Percentiles rank a stretch among this genome's conserved stretches.
Conservation (phyloP, 768 basidiomycete species). For the Lyophyllum atratum region DNA sequence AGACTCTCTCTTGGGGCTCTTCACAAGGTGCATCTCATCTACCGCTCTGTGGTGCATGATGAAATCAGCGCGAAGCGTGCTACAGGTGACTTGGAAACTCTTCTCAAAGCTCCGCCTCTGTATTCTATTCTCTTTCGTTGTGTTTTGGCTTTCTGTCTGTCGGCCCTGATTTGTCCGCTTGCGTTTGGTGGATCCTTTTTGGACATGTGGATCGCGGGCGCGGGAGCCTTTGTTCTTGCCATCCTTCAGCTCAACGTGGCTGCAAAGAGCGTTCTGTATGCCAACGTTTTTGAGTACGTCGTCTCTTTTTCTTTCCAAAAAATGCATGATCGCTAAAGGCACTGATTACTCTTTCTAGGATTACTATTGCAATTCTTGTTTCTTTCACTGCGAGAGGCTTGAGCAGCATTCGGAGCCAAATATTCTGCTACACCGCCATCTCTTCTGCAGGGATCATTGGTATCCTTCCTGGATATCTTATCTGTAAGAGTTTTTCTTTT, state of each 20-base stretch:
- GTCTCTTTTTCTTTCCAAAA: not conserved
- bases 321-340: not conserved
- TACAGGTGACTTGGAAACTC: slow-evolving; percentile 56
- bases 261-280: slow-evolving; percentile 76
- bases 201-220: slow-evolving; percentile 84
- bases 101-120: slow-evolving; percentile 65
- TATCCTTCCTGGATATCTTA: slow-evolving; percentile 88
- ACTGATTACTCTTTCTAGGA: slow-evolving; percentile 47
- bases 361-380: slow-evolving; percentile 79
- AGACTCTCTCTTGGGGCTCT: slow-evolving; percentile 82
- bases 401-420: slow-evolving; percentile 71
- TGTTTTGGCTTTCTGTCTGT: slow-evolving; percentile 67
- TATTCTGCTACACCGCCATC: slow-evolving; percentile 92
- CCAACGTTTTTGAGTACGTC: slow-evolving; percentile 89
- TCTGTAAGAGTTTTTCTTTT: slow-evolving; percentile 47
- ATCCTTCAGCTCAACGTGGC: slow-evolving; percentile 76
- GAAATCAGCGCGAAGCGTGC: slow-evolving; percentile 85
- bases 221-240: slow-evolving; percentile 65
- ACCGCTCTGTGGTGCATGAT: slow-evolving; percentile 89
- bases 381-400: slow-evolving; percentile 82
- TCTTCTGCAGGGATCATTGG: slow-evolving; percentile 87
- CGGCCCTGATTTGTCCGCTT: slow-evolving; percentile 79
- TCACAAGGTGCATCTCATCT: slow-evolving; percentile 82
- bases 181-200: slow-evolving; percentile 84
- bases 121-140: slow-evolving; percentile 67